phyloP scores from a whole-genome alignment of 371 early-diverging fungal genomes.

The Mucor plumbeus region DNA sequence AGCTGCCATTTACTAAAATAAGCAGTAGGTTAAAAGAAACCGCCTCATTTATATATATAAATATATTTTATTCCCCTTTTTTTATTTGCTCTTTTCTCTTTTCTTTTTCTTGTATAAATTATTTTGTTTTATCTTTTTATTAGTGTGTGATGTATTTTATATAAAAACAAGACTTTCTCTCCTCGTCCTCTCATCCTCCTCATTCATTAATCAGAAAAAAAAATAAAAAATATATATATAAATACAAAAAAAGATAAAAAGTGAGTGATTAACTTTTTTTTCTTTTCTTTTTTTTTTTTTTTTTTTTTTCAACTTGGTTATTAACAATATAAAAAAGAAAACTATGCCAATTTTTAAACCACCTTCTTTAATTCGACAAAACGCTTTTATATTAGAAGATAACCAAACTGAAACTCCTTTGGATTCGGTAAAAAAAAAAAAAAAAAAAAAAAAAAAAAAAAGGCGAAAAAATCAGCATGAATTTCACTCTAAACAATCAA shows the following conservation, averaged over 20 bases:
- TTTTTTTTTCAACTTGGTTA: background rate
- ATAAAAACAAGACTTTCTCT: background rate
- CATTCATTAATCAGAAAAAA: conserved; percentile 7
- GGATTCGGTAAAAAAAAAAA: conserved; percentile 10
- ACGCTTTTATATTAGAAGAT: conserved; percentile 24
- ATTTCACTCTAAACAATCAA: background rate
- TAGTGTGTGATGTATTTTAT: conserved; percentile 4
- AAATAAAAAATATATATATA: conserved; percentile 8
- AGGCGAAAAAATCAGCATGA: background rate
- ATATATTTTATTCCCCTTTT: background rate
- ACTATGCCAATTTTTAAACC: conserved; percentile 16
- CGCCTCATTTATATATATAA: background rate
- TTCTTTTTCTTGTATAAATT: background rate
- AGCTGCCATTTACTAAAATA: background rate
- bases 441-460: too few species aligned
- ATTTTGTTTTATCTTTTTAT: background rate
- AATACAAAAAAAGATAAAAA: background rate
- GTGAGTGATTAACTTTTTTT: background rate
- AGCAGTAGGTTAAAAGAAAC: background rate
- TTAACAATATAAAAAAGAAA: background rate
- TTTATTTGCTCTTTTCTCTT: conserved; percentile 3
- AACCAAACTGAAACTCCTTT: conserved; percentile 5
- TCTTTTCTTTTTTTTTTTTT: background rate
- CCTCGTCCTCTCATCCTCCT: background rate
- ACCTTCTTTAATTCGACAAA: conserved; percentile 25